These are phyloP conservation scores for Globisporangium iwayamae DNA, from an alignment of 352 stramenopile species.

Conservation along the genomic window DNA sequence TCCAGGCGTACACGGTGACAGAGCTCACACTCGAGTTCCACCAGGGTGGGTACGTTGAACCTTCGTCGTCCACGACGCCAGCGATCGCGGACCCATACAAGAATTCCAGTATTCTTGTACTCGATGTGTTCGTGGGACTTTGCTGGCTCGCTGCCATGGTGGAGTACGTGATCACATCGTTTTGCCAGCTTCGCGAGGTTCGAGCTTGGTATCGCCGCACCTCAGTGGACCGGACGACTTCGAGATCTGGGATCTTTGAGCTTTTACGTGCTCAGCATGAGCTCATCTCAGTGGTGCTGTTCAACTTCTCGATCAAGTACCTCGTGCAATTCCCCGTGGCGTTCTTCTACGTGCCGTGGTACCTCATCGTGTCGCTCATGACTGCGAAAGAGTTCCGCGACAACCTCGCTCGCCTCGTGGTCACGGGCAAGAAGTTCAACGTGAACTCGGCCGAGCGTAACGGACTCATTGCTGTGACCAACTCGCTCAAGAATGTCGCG, in stretches of 20 bases:
- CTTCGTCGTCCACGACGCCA: slow-evolving; percentile 29
- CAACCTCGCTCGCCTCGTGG: slow-evolving; percentile 37
- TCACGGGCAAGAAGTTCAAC: slow-evolving; percentile 31
- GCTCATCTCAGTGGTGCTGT: background rate
- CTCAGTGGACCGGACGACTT: background rate
- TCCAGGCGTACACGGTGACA: slow-evolving; percentile 41
- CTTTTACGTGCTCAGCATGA: background rate
- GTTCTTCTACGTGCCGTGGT: slow-evolving; percentile 33
- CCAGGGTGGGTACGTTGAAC: slow-evolving; percentile 29
- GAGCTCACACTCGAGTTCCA: slow-evolving; percentile 33
- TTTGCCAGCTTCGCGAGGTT: background rate
- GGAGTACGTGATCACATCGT: background rate
- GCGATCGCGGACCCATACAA: slow-evolving; percentile 37
- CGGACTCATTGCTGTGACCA: slow-evolving; percentile 23
- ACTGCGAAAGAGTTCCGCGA: slow-evolving; percentile 35
- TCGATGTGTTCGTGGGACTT: slow-evolving; percentile 34
- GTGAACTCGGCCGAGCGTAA: slow-evolving; percentile 26
- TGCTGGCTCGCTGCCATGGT: slow-evolving; percentile 22
- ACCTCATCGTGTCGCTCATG: slow-evolving; percentile 35
- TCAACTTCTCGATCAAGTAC: background rate
- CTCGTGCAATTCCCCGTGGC: slow-evolving; percentile 16
- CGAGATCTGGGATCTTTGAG: background rate
- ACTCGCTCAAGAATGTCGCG: slow-evolving; percentile 23
- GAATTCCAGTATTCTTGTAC: slow-evolving; percentile 10
- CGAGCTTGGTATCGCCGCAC: background rate